Base-by-base conservation (phyloP, 2,329 filamentous ascomycete species). In the Hypoxylon rubiginosum region DNA sequence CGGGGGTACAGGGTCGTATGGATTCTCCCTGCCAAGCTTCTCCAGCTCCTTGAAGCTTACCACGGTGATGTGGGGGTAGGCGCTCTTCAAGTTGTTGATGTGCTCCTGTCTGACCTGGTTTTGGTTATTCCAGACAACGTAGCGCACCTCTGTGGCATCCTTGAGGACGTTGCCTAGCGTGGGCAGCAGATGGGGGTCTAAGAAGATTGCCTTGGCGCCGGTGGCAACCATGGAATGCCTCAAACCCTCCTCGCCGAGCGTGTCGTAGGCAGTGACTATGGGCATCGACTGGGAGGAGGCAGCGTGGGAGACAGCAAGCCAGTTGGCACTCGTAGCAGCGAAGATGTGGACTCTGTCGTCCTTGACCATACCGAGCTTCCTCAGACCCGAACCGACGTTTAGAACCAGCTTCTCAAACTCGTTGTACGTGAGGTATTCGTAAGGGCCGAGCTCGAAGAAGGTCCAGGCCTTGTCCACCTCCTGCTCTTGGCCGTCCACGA, bases 391-490 rank as follows among this genome's bases (percentile, higher is more conserved):
- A 54, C 92, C 93, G 34, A 93, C 76, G 71, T 91, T 84, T 43
- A 92, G 81, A 24, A 85, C 86, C 73, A 91, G 82, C 76, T 88
- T 85, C 83, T 94, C 89, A 77, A 94, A 96, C 79, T 96, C 91
- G 73, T 87, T 85, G 81, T 92, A 97, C 76, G 86, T 91, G 76
- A 91, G 84, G 83, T 91, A 97, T 66, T 89, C 86, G 83, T 95
- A 97, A 55, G 84, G 84, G 77, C 91, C 91, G 73, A 95, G 88
- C 83, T 97, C 93, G 77, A 93, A 96, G 81, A 92, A 97, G 61
- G 90, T 91, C 93, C 93, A 97, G 76, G 92, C 86, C 88, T 97
- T 97, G 78, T 95, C 91, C 28, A 94, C 87, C 80, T 94, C 88
- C 74, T 87, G 82, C 84, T 95, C 91, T 75, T 90, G 86, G 70